These are phyloP conservation scores for Agaricus blazei DNA, from an alignment of 768 basidiomycete genomes.

Conservation along the genomic window DNA sequence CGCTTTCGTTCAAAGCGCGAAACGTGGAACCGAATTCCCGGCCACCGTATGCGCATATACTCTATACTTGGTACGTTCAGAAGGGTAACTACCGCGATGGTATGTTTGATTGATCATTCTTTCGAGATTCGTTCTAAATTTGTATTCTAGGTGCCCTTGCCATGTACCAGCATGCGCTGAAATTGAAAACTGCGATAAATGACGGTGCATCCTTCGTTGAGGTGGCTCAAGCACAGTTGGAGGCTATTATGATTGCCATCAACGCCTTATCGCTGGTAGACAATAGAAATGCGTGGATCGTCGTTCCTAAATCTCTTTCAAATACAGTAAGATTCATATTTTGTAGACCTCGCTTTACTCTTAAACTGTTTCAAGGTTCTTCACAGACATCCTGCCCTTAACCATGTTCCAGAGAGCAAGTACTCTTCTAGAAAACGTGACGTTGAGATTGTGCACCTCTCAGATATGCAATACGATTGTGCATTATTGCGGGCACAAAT, in stretches of 20 bases:
- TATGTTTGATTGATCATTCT: slow-evolving; percentile 33
- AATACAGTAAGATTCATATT: slow-evolving; percentile 26
- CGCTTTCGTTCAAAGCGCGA: slow-evolving; percentile 87
- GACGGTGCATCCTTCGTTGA: slow-evolving; percentile 34
- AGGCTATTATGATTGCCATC: slow-evolving; percentile 82
- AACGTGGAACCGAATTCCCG: slow-evolving; percentile 84
- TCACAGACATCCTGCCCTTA: slow-evolving; percentile 69
- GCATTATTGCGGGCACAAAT: slow-evolving; percentile 73
- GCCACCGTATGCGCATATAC: slow-evolving; percentile 83
- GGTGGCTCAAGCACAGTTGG: slow-evolving; percentile 62
- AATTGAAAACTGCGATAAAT: slow-evolving; percentile 55
- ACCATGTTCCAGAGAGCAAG: slow-evolving; percentile 73
- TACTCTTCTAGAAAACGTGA: slow-evolving; percentile 59
- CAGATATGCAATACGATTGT: slow-evolving; percentile 77
- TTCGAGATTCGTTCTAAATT: slow-evolving; percentile 2
- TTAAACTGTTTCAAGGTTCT: slow-evolving; percentile 37
- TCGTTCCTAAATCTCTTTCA: slow-evolving; percentile 53
- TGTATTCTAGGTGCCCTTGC: slow-evolving; percentile 67
- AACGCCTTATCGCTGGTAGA: slow-evolving; percentile 85
- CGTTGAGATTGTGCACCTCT: slow-evolving; percentile 73
- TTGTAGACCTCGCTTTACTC: not conserved
- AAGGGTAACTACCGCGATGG: slow-evolving; percentile 91
- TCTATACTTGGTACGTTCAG: slow-evolving; percentile 91
- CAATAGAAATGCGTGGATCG: slow-evolving; percentile 77
- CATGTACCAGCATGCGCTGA: slow-evolving; percentile 90